phyloP scores from a whole-genome alignment of 2,329 filamentous ascomycete species.

The Tetracladium maxilliforme region DNA sequence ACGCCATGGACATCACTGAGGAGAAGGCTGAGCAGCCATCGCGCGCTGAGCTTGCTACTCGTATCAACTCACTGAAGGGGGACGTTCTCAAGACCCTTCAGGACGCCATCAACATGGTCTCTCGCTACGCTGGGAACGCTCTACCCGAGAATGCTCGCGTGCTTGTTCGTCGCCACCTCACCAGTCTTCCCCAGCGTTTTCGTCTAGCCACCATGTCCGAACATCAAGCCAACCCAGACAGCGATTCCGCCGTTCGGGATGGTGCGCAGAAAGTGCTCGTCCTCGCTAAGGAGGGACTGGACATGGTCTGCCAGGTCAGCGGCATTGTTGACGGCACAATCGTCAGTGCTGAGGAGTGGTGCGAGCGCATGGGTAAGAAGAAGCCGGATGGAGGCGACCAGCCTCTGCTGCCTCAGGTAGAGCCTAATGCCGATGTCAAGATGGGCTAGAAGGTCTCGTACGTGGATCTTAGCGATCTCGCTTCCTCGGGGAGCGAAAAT shows the following conservation, averaged over 20 bases:
- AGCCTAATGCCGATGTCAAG: too few relatives aligned
- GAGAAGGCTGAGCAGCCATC: neutral
- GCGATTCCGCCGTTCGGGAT: slow-evolving; percentile 29
- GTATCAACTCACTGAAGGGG: slow-evolving; percentile 52
- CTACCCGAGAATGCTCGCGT: slow-evolving; percentile 77
- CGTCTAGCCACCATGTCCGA: slow-evolving; percentile 47
- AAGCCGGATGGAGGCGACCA: slow-evolving; percentile 13
- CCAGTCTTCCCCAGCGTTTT: slow-evolving; percentile 73
- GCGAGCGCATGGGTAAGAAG: slow-evolving; percentile 52
- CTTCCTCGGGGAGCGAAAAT: too few relatives aligned
- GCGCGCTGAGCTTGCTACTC: neutral
- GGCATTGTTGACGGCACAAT: slow-evolving; percentile 81
- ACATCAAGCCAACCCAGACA: slow-evolving; percentile 13
- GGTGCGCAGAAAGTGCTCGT: slow-evolving; percentile 67
- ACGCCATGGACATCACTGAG: too few relatives aligned
- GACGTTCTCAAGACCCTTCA: slow-evolving; percentile 70
- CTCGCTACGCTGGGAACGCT: slow-evolving; percentile 80
- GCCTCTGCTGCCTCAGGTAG: too few relatives aligned
- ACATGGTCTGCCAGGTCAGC: slow-evolving; percentile 89
- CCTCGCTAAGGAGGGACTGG: slow-evolving; percentile 77
- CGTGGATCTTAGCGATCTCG: neutral
- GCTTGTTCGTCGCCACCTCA: slow-evolving; percentile 71
- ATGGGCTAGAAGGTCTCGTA: neutral
- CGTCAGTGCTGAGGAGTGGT: slow-evolving; percentile 83
- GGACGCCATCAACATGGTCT: slow-evolving; percentile 70